Evolutionary conservation across 1,139 yeast genomes (phyloP), one percentile per base, ranked within the genome.

Genomic region (Maudiozyma humilis): DNA sequence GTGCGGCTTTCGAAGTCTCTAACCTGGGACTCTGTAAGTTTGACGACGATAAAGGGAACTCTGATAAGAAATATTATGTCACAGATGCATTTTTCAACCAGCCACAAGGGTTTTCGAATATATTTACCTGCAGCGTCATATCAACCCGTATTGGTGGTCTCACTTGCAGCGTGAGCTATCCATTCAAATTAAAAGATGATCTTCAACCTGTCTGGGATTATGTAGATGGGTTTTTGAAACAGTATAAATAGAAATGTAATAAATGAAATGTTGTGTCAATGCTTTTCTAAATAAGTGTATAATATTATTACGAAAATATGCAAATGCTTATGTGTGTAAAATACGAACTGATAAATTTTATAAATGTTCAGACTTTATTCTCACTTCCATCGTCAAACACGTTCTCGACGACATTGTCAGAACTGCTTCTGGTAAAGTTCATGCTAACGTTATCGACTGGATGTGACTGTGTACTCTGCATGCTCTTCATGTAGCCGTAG

Each of bases 1-100:
- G 45, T 15, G 47, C 52, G 6, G 54, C 63, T 2, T 60, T 61
- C 44, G 65, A 61, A 49, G 46, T 61, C 7, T 54, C 63, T 2
- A 61, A 61, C 44, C 34, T 60, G 7, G 65, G 65, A 0, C 45
- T 47, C 16, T 57, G 56, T 27, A 38, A 48, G 2, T 59, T 58
- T 41, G 39, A 36, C 12, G 40, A 42, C 2, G 38, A 27, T 15
- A 43, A 43, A 12, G 41, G 44, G 16, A 29, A 38, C 7, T 32
- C 40, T 3, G 30, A 25, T 1, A 30, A 38, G 12, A 23, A 38
- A 12, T 60, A 47, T 38, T 19, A 41, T 17, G 55, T 59, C 1
- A 45, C 45, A 18, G 57, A 60, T 43, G 59, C 60, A 2, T 27
- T 45, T n/a, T 61, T 61, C 43, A 51, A 55, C 36, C 54, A 53